Conservation (phyloP, 1,139 yeast species). For the Nematodospora anomalae region DNA sequence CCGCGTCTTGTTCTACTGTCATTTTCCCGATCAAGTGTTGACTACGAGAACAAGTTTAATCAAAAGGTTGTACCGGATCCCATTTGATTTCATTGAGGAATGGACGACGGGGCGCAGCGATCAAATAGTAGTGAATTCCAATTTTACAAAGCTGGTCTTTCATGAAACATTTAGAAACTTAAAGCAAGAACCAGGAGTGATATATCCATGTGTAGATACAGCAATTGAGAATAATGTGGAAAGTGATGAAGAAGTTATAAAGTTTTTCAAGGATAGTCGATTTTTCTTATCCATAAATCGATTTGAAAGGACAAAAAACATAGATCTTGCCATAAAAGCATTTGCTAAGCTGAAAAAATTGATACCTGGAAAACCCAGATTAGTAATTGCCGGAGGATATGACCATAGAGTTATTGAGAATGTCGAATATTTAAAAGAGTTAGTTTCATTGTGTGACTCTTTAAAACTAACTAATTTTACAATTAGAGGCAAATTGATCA, state of each 20-base stretch:
- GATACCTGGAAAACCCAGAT: conserved; percentile 28
- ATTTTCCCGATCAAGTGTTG: conserved; percentile 88
- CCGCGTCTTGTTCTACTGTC: conserved; percentile 81
- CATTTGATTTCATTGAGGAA: conserved; percentile 82
- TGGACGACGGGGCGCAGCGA: conserved; percentile 79
- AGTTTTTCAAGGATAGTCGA: conserved; percentile 33
- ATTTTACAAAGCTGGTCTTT: conserved; percentile 74
- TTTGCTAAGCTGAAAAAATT: conserved; percentile 43
- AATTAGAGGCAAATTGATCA: conserved; percentile 44
- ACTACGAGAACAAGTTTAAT: conserved; percentile 57
- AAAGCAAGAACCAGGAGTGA: conserved; percentile 57
- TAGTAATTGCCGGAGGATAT: conserved; percentile 90
- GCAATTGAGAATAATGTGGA: conserved; percentile 18
- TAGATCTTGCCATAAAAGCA: conserved; percentile 72
- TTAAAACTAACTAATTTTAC: conserved; percentile 49
- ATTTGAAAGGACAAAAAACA: conserved; percentile 82
- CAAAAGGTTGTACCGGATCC: conserved; percentile 68
- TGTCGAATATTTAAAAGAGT: conserved; percentile 64
- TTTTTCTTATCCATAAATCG: conserved; percentile 79
- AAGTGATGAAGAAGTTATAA: conserved; percentile 32
- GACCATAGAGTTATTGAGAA: conserved; percentile 78
- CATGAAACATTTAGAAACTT: conserved; percentile 58
- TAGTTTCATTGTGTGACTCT: conserved; percentile 49
- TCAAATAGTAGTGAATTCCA: conserved; percentile 79
- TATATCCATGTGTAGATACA: conserved; percentile 84